Base-by-base conservation (phyloP, 2,329 filamentous ascomycete genomes). In the Aspergillus arachidicola region DNA sequence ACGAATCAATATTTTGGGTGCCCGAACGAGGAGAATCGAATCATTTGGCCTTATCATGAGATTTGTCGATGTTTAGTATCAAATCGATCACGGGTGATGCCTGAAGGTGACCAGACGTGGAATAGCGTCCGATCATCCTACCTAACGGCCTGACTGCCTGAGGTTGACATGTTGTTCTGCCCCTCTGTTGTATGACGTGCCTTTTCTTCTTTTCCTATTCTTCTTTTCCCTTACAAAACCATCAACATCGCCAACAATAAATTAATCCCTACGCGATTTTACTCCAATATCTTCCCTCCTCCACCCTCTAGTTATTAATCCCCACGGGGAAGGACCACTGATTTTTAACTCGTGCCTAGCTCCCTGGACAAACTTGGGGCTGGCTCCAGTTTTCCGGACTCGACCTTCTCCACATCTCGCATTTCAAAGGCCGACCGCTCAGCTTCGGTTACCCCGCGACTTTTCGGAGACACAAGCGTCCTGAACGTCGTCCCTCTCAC, bases 321-420 rank as follows among this genome's bases (percentile, higher is more conserved):
- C 65, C 64, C 65, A 67, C 65, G 65, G 65, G 65, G 64, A 61
- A 65, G 46, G 41, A 38, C 59, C 34, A 38, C 38, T 54, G 16
- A 26, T 38, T 64, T 60, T 55, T 58, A 61, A 60, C 58, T 61
- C 50, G 34, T 26, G 19, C n/a, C 45, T 60, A 61, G 64, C 41
- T 58, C 55, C 57, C 50, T 60, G 50, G 57, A 41, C 32, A 62
- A 64, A 55, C 59, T 30, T 51, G 55, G 59, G 56, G 50, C 56
- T 23, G 43, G 51, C 53, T 62, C 62, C 61, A 63, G 57, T 54
- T 59, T 45, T 57, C 60, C 51, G 45, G 38, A 57, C 45, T 64
- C n/a, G 34, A 48, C n/a, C 23, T 60, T 61, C 62, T 66, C 60
- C 64, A 64, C 62, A 55, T 60, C 51, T 59, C 62, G 53, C n/a